Conservation (phyloP, 2,329 filamentous ascomycete genomes). For the Penicillium janthinellum region DNA sequence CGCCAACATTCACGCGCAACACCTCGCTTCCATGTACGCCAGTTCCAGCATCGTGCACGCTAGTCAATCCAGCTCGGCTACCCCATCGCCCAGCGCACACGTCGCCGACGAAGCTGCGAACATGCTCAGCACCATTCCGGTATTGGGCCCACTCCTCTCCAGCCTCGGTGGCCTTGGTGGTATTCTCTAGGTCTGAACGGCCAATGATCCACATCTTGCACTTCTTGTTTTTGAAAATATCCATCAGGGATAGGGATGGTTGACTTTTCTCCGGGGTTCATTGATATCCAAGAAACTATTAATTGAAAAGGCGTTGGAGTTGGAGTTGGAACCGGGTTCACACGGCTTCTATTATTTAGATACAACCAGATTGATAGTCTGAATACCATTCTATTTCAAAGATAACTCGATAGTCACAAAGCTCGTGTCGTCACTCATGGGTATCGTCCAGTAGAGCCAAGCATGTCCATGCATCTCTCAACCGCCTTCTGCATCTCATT, state of each 20-base stretch:
- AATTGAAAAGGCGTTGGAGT: conserved; percentile 11
- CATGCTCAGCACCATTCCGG: neutral
- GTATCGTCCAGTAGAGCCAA: conserved; percentile 44
- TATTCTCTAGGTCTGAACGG: neutral
- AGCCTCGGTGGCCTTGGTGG: neutral
- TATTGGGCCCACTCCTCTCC: conserved; percentile 8
- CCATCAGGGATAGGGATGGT: conserved; percentile 3
- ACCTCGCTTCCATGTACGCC: conserved; percentile 2
- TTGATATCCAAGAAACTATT: conserved; percentile 23
- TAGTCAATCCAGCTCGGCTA: conserved; percentile 13
- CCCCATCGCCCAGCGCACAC: conserved; percentile 12
- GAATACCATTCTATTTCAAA: conserved; percentile 4
- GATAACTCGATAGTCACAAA: neutral
- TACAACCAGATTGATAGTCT: conserved; percentile 8
- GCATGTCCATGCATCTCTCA: conserved; percentile 59
- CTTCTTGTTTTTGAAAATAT: conserved; percentile 13
- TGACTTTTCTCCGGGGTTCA: conserved; percentile 8
- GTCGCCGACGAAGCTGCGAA: neutral
- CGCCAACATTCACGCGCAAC: conserved; percentile 7
- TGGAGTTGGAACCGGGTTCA: neutral
- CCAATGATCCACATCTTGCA: neutral
- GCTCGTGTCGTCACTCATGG: conserved; percentile 12
- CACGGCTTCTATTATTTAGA: conserved; percentile 3
- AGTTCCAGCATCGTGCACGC: neutral
- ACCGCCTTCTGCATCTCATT: conserved; percentile 57